Conservation (phyloP, 495 filamentous ascomycete genomes). For the Rhizodiscina lignyota region DNA sequence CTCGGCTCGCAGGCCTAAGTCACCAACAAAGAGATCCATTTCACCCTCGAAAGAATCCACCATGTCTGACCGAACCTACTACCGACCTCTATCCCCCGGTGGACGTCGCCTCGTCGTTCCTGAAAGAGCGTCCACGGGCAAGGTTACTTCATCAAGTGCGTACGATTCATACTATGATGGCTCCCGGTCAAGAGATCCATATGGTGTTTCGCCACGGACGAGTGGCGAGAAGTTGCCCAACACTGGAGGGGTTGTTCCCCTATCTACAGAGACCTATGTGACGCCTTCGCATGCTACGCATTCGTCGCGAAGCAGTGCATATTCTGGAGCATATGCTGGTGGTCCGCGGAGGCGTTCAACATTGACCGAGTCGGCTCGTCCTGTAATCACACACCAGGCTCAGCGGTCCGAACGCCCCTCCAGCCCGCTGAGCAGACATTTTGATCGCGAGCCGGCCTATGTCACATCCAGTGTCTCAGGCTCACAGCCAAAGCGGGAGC, state of each 20-base stretch:
- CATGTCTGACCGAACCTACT: conserved; percentile 4
- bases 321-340: conserved; percentile 11
- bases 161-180: conserved; percentile 5
- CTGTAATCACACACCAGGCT: neutral
- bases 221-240: conserved; percentile 8
- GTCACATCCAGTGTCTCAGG: neutral
- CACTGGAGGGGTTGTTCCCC: conserved; percentile 1
- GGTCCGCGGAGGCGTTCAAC: conserved; percentile 10
- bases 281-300: conserved; percentile 4
- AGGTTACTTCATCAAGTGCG: conserved; percentile 4
- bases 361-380: conserved; percentile 8
- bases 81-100: conserved; percentile 12
- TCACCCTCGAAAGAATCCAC: neutral
- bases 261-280: conserved; percentile 5
- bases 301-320: conserved; percentile 1
- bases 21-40: neutral
- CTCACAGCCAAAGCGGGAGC: conserved; percentile 4
- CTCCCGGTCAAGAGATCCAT: neutral
- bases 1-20: too few species aligned
- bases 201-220: conserved; percentile 6
- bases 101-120: conserved; percentile 6
- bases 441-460: conserved; percentile 2
- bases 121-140: conserved; percentile 11
- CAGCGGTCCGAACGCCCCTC: conserved; percentile 3
- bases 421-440: conserved; percentile 10